phyloP scores from a whole-genome alignment of 2,329 filamentous ascomycete species.

The Fusarium decemcellulare region DNA sequence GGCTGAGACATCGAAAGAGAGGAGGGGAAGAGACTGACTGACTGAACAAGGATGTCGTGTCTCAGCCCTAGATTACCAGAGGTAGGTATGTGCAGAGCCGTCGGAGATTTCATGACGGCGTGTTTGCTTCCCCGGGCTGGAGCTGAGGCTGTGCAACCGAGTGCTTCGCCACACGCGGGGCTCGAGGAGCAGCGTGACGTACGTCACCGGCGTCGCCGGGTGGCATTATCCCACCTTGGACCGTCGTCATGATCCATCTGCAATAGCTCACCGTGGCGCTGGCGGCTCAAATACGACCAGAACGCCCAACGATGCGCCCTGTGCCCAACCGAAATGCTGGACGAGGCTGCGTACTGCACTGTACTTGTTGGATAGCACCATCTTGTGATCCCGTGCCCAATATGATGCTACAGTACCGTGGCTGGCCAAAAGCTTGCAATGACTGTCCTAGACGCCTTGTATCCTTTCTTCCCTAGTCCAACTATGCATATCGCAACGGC shows the following conservation, averaged over 20 bases:
- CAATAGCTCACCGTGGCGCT: not conserved
- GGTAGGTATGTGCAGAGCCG: not conserved
- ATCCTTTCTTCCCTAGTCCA: too few species aligned
- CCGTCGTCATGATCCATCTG: not conserved
- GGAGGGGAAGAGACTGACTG: not conserved
- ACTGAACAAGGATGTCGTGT: slow-evolving; percentile 1
- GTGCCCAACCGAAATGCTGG: slow-evolving; percentile 3
- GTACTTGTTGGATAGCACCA: not conserved
- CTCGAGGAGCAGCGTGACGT: not conserved
- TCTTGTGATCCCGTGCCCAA: not conserved
- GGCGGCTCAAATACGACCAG: not conserved
- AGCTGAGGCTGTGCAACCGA: slow-evolving; percentile 31
- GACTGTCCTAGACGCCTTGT: not conserved
- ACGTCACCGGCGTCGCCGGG: slow-evolving; percentile 1
- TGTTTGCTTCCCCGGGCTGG: not conserved
- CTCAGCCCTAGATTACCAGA: not conserved
- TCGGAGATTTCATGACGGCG: not conserved
- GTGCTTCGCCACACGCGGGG: slow-evolving; percentile 36
- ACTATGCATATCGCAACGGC: too few species aligned
- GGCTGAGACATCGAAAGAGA: not conserved
- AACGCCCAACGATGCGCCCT: slow-evolving; percentile 6
- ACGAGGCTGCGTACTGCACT: not conserved
- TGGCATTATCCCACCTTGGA: slow-evolving; percentile 2
- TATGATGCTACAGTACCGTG: not conserved
- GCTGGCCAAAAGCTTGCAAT: slow-evolving; percentile 3